Base-by-base conservation (phyloP, 2,329 filamentous ascomycete species). In the Sarocladium oryzae region DNA sequence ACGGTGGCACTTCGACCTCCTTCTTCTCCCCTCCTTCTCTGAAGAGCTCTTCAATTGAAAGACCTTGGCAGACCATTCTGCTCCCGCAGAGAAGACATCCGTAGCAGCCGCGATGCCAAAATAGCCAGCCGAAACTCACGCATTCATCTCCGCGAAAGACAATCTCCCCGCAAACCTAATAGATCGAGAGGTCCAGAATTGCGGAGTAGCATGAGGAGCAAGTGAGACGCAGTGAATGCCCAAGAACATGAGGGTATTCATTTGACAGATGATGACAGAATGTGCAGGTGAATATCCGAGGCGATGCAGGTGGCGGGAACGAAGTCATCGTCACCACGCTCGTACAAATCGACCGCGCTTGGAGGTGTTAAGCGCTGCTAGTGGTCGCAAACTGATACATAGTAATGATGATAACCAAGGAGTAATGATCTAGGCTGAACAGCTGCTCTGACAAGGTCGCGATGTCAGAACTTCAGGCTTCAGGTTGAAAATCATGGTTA, bases 111-210 rank as follows among this genome's bases (percentile, higher is more conserved):
- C 69, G 67, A 58, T 82, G 78, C 79, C 77, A 82, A 59, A 82
- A 82, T 57, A 76, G 80, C 78, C 74, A 81, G 0, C 77, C 77
- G n/a, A 81, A 67, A 56, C 76, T 80, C 36, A 81, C 74, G 55
- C 75, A 76, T 53, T 81, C 77, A 21, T 77, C 72, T 0, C 69
- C 75, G 23, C 77, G 73, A 32, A 71, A 70, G 11, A 82, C 70
- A 38, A 78, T 62, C 60, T 80, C 76, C 18, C 78, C 76, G 55
- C 79, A 82, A 23, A 75, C 76, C 79, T 67, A 81, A 61, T 74
- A 81, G 49, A 81, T 74, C 54, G 77, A 75, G 45, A 81, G 67
- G 58, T 79, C 69, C 48, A 81, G 60, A 2, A 82, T 61, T 1
- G 69, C 69, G 7, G 63, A 56, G 61, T 75, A 71, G 63, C 78